Base-by-base conservation (phyloP, 441 rosid genomes). In the Brassica hybrid region DNA sequence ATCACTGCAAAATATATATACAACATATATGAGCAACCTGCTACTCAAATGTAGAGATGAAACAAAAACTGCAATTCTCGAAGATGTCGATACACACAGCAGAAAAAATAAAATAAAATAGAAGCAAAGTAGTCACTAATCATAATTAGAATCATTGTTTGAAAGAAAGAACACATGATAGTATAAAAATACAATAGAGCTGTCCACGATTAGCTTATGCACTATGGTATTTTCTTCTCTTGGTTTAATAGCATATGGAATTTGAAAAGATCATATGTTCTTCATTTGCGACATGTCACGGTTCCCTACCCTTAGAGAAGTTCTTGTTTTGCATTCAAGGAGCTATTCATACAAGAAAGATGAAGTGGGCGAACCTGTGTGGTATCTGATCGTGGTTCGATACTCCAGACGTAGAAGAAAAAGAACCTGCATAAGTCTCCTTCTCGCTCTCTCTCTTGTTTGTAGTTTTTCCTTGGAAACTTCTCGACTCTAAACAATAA, bases 401-500 rank as follows among this genome's bases (percentile, higher is more conserved):
- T 17, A 57, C 64, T 70, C 74, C 74, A 57, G 63, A 18, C 11
- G 86, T 87, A 77, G 83, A 84, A 72, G 90, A 82, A 68, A 86
- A 67, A 65, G 58, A 86, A 84, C 86, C 89, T 18, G 80, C 76
- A 83, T 80, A 81, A 12, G 82, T 76, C 80, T 84, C 85, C 65
- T 86, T 71, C 96, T 48, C 58, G 36, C 71, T 67, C 36, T 67
- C 58, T 82, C 84, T 94, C 89, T 82, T 90, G 68, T 83, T 83
- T 6, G 88, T 48, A 76, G 93, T 79, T 81, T 87, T 91, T 73
- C 84, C 84, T 63, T 82, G 88, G 34, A 77, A 77, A 54, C 69
- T 57, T 41, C 92, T 84, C 65, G 86, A 82, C 21, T 94, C 98
- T 94, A 89, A 17, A n/a, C n/a, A n/a, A n/a, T n/a, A n/a, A n/a